A percentile compares a stretch with the other conserved stretches of the same genome.
phyloP scores from a whole-genome alignment of 2,329 filamentous ascomycete species.

The Leptoxyphium fumago region DNA sequence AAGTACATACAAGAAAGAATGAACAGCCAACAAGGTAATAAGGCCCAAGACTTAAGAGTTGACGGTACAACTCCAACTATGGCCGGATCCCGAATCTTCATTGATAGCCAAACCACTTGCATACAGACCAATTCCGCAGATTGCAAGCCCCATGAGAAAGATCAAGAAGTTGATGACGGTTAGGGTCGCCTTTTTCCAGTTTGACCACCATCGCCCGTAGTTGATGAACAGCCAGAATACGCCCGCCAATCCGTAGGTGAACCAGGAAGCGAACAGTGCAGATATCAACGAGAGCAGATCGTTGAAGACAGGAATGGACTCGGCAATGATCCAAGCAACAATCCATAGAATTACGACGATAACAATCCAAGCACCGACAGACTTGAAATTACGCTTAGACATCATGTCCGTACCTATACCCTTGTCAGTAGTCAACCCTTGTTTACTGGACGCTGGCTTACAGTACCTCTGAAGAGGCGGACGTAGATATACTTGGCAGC shows the following conservation, averaged over 20 bases:
- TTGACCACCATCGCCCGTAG: constrained; percentile 25
- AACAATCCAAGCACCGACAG: constrained; percentile 42
- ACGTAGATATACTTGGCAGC: constrained; percentile 38
- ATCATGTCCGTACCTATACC: constrained; percentile 28
- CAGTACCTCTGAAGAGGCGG: constrained; percentile 42
- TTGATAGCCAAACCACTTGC: constrained; percentile 10
- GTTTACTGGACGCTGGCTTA: no score
- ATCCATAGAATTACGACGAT: constrained; percentile 44
- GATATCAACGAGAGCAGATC: constrained; percentile 47
- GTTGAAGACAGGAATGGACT: constrained; percentile 57
- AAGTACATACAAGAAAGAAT: constrained; percentile 38
- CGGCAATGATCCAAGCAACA: constrained; percentile 53
- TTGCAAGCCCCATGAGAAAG: constrained; percentile 16
- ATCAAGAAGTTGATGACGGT: constrained; percentile 28
- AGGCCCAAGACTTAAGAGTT: constrained; percentile 44
- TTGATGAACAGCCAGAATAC: constrained; percentile 28
- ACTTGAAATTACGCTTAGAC: constrained; percentile 20
- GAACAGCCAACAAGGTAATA: constrained; percentile 44
- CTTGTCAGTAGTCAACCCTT: no score
- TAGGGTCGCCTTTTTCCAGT: constrained; percentile 27
- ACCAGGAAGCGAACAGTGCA: constrained; percentile 51
- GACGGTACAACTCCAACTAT: constrained; percentile 4
- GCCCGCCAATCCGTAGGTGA: constrained; percentile 7
- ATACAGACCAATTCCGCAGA: constrained; percentile 16
- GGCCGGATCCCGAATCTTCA: not conserved